Base-by-base conservation (phyloP, 306 rosid species). In the Cicer pinnatifidum region DNA sequence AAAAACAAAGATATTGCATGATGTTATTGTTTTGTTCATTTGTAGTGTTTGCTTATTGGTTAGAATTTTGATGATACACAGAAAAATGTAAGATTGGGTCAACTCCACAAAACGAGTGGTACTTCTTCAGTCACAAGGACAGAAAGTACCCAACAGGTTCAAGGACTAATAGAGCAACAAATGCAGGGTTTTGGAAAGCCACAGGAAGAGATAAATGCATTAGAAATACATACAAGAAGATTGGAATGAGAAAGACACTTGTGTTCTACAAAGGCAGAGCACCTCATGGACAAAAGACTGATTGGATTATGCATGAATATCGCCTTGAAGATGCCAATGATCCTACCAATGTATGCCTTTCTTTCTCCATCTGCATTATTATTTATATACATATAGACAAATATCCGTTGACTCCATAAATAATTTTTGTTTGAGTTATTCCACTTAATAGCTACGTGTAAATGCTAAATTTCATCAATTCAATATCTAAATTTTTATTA, bases 221-320 rank as follows among this genome's bases (percentile, higher is more conserved):
- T 9, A 65, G 96, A 13, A 94, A 87, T 80, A 86, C 69, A 33
- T 88, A 75, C 72, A 89, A 88, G 86, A 88, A 89, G 84, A 94
- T 94, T 46, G 98, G 98, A 1, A 91, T 94, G 98, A 81, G 98
- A 45, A 94, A 94, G 65, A 94, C 98, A 10, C 91, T 94, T 8
- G 98, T 94, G 1, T 94, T 94, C 76, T 94, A 94, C 80, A 84
- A 89, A 72, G 98, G 98, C 1, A 81, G 98, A 82, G 98, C 97
- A 53, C 97, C 98, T 20, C 98, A 91, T 20, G 98, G 98, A 47
- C 98, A 91, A 13, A 94, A 94, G 80, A 87, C 91, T 15, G 97
- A 94, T 40, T 94, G 98, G 98, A 94, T 94, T 76, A 94, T 94
- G 98, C 98, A 94, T 11, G 98, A 94, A 68, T 94, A 89, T 13